Evolutionary conservation across 768 basidiomycete genomes (phyloP), one percentile per base, ranked within the genome.

Genomic region (Amanita phalloides): DNA sequence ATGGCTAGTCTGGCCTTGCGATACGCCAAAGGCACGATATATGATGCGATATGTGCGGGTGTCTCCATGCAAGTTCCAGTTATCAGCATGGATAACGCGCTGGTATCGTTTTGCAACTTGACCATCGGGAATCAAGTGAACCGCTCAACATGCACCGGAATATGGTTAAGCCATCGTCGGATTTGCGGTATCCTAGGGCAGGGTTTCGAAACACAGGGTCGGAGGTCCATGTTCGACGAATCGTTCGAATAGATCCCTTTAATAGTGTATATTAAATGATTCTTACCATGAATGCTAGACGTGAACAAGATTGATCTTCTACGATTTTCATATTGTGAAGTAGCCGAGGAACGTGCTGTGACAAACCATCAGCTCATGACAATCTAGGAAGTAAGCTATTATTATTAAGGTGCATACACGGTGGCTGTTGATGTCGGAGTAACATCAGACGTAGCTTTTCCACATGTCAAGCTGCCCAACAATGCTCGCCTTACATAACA

Each of bases 311-410:
- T 45, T n/a, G 30, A 45, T 45, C 44, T 45, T 45, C 44, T 28
- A 28, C 28, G 44, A 45, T 45, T 45, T 32, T 45, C 41, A 45
- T 28, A 28, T 45, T 30, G 30, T 45, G 44, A 45, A 45, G 44
- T 32, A 45, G 28, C 44, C 44, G 44, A 45, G 26, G 44, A 45
- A 45, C 44, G 44, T 45, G 44, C 30, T 17, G 28, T 45, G 44
- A 30, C 28, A 45, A 42, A 21, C 21, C n/a, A 28, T 26, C 26
- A 28, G 30, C 30, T 3, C 4, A 44, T n/a, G n/a, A 45, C 10
- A 28, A 11, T 45, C 28, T n/a, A 17, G n/a, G 2, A 45, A 45
- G 44, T 14, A 45, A 17, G 44, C 9, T 10, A 45, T 14, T 30
- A 30, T 45, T 45, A 45, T 45, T 32, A 45, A 30, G 17, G 26